phyloP scores from a whole-genome alignment of 345 rosid species.

The Eucalyptus sp. region DNA sequence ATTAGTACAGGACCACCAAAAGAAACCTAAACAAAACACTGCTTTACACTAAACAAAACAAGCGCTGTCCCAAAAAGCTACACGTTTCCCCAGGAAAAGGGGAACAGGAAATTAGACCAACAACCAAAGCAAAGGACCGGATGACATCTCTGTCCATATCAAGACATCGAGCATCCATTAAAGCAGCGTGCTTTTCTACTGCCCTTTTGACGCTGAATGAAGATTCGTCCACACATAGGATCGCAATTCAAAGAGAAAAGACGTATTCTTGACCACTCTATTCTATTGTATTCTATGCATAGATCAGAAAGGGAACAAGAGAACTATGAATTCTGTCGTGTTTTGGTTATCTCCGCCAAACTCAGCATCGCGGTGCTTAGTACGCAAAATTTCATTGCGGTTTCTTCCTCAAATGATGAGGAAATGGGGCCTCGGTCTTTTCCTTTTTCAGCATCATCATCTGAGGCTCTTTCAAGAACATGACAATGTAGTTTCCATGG shows the following conservation, averaged over 20 bases:
- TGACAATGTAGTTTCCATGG: not conserved
- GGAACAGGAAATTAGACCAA: not conserved
- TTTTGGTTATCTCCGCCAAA: not conserved
- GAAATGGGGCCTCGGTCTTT: not conserved
- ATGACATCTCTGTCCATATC: not conserved
- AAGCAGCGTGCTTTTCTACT: not conserved
- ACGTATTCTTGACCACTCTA: not conserved
- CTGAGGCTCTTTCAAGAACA: not conserved
- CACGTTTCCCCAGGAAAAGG: not conserved
- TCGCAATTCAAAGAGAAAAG: not conserved
- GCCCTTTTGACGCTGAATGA: not conserved
- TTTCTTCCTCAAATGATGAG: not conserved
- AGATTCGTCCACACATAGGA: not conserved
- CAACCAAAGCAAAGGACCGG: not conserved
- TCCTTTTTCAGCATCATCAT: not conserved
- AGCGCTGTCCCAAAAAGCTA: not conserved
- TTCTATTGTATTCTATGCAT: not conserved
- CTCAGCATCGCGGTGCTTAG: not conserved
- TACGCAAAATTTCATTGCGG: not conserved
- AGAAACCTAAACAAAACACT: not conserved
- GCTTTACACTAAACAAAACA: not conserved
- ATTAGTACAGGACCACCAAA: not conserved
- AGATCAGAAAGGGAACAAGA: not conserved
- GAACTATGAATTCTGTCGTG: not conserved
- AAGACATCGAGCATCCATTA: not conserved